phyloP scores from a whole-genome alignment of 1,139 yeast species.

The Candida sanyaensis region DNA sequence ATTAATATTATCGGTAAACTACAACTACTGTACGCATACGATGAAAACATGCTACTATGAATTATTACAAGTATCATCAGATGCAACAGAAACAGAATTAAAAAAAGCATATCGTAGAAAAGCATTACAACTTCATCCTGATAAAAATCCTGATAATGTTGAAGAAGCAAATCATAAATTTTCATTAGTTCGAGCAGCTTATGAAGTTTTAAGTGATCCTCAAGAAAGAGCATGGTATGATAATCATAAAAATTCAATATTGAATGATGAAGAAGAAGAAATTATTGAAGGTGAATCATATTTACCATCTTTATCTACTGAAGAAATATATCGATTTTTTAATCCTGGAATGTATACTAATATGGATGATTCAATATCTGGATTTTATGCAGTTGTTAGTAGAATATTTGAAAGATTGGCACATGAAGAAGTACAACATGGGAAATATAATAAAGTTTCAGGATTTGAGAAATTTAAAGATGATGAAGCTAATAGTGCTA shows the following conservation, averaged over 20 bases:
- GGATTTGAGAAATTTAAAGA: slow-evolving; percentile 57
- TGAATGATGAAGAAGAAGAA: slow-evolving; percentile 51
- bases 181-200: slow-evolving; percentile 84
- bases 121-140: slow-evolving; percentile 88
- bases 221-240: slow-evolving; percentile 98
- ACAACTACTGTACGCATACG: not conserved
- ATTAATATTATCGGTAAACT: too few species aligned
- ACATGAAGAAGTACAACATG: slow-evolving; percentile 77
- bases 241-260: slow-evolving; percentile 73
- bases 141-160: slow-evolving; percentile 78
- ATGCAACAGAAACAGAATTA: slow-evolving; percentile 70
- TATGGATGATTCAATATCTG: slow-evolving; percentile 63
- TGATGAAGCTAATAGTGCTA: slow-evolving; percentile 43
- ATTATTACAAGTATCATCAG: slow-evolving; percentile 66
- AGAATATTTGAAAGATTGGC: slow-evolving; percentile 74
- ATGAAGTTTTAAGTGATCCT: slow-evolving; percentile 88
- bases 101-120: slow-evolving; percentile 86
- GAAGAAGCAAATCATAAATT: slow-evolving; percentile 84
- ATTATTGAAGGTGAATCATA: slow-evolving; percentile 34
- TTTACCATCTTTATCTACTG: slow-evolving; percentile 58
- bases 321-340: slow-evolving; percentile 73
- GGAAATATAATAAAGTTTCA: slow-evolving; percentile 57
- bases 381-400: slow-evolving; percentile 67
- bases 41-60: slow-evolving; percentile 88
- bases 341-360: slow-evolving; percentile 66